Percentiles rank a stretch among this genome's conserved stretches.
Conservation (phyloP, 768 basidiomycete species). For the Mrakia gelida region DNA sequence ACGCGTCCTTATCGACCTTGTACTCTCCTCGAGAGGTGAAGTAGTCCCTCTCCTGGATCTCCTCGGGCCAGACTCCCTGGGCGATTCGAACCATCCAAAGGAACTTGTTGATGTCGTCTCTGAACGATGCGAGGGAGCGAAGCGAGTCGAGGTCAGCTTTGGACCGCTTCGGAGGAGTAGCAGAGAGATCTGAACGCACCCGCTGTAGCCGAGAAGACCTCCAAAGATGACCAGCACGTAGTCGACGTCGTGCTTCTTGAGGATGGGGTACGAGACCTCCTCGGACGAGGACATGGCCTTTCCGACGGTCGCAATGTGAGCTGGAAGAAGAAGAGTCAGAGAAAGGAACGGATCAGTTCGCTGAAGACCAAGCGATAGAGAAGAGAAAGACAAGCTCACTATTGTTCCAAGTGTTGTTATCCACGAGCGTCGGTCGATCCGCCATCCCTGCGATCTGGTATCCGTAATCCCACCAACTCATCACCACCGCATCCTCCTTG, state of each 20-base stretch:
- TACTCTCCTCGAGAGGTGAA: conserved; percentile 93
- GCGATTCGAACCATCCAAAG: conserved; percentile 81
- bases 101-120: conserved; percentile 99
- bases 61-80: conserved; percentile 96
- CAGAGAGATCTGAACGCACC: conserved; percentile 35
- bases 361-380: background rate
- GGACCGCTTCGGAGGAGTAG: no score
- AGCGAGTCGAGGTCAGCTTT: background rate
- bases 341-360: background rate
- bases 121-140: background rate
- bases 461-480: conserved; percentile 99
- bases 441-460: conserved; percentile 99
- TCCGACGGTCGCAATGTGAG: conserved; percentile 97
- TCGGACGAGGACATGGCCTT: conserved; percentile 95
- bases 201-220: conserved; percentile 91
- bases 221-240: conserved; percentile 98
- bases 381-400: conserved; percentile 54
- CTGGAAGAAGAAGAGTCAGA: no score
- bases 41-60: conserved; percentile 90
- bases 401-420: conserved; percentile 99
- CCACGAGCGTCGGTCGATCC: conserved; percentile 77
- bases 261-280: conserved; percentile 93
- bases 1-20: conserved; percentile 77
- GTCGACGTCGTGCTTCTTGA: conserved; percentile 91
- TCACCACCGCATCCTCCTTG: conserved; percentile 80